Conservation (phyloP, 2,329 filamentous ascomycete species). For the Aspergillus ochraceoroseus region DNA sequence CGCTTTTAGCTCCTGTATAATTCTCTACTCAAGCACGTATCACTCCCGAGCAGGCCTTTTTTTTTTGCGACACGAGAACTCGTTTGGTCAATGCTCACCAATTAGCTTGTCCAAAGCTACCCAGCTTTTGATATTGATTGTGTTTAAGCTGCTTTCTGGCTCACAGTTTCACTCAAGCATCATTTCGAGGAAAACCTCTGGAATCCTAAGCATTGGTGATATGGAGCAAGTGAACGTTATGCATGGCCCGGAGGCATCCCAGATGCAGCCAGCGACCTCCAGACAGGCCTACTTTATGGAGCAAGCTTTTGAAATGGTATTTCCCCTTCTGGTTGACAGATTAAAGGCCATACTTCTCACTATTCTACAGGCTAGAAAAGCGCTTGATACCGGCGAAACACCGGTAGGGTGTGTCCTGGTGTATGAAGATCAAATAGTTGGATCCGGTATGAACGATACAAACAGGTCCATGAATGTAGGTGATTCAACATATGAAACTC, state of each 20-base stretch:
- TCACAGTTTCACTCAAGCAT: too few relatives aligned
- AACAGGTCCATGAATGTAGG: slow-evolving; percentile 71
- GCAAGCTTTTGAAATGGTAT: slow-evolving; percentile 80
- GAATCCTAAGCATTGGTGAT: background rate
- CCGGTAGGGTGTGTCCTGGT: slow-evolving; percentile 96
- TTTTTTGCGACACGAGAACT: too few relatives aligned
- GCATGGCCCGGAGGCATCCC: background rate
- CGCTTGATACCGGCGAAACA: slow-evolving; percentile 81
- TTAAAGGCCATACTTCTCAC: slow-evolving; percentile 8
- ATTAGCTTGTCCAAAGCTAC: too few relatives aligned
- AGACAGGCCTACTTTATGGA: slow-evolving; percentile 66
- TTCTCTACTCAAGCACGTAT: too few relatives aligned
- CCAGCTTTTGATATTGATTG: too few relatives aligned
- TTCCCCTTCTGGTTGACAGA: slow-evolving; percentile 6
- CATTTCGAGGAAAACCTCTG: too few relatives aligned
- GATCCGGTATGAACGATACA: slow-evolving; percentile 92
- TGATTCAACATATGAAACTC: slow-evolving; percentile 7
- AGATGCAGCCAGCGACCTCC: slow-evolving; percentile 18
- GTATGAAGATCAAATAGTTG: slow-evolving; percentile 71
- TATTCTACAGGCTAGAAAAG: slow-evolving; percentile 66
- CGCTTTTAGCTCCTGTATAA: too few relatives aligned
- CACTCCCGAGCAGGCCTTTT: too few relatives aligned
- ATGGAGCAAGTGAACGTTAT: background rate
- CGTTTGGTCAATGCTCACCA: too few relatives aligned
- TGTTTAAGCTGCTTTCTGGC: too few relatives aligned